Conservation (phyloP, 2,329 filamentous ascomycete species). For the Colletotrichum nymphaeae region DNA sequence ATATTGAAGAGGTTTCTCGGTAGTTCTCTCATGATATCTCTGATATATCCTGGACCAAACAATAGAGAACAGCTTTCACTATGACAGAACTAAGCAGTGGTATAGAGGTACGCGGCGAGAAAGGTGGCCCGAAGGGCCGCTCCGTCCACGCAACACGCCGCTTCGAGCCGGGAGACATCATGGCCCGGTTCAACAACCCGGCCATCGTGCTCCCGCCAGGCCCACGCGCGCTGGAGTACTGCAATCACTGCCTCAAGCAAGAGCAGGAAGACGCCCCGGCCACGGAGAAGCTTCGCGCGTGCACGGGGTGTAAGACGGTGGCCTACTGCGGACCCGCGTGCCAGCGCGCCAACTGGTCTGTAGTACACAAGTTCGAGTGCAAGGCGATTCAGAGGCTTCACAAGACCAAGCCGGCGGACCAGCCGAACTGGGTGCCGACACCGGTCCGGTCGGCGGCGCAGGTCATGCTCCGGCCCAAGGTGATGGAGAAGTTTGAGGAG, state of each 20-base stretch:
- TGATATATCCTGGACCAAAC: too few species aligned
- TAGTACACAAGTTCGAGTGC: constrained; percentile 67
- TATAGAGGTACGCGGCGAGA: constrained; percentile 22
- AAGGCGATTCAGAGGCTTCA: constrained; percentile 47
- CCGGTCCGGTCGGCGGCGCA: constrained; percentile 66
- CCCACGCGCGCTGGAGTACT: constrained; percentile 53
- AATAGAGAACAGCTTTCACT: too few species aligned
- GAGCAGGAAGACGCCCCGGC: constrained; percentile 24
- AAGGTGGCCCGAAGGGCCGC: constrained; percentile 50
- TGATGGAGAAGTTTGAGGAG: constrained; percentile 46
- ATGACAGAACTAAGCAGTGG: constrained; percentile 10
- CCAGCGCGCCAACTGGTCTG: constrained; percentile 65
- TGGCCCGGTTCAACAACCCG: constrained; percentile 55
- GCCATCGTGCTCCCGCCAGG: constrained; percentile 61
- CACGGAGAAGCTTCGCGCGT: constrained; percentile 44
- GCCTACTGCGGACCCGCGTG: constrained; percentile 67
- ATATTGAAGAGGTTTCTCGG: neutral
- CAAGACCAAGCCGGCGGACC: constrained; percentile 50
- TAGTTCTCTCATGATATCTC: neutral
- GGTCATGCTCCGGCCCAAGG: constrained; percentile 54
- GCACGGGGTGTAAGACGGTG: constrained; percentile 63
- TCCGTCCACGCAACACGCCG: constrained; percentile 55
- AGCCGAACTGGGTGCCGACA: constrained; percentile 58
- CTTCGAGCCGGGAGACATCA: constrained; percentile 57
- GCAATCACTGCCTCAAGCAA: constrained; percentile 59